Base-by-base conservation (phyloP, 1,284 basidiomycete species). In the Apiotrichum laibachii region DNA sequence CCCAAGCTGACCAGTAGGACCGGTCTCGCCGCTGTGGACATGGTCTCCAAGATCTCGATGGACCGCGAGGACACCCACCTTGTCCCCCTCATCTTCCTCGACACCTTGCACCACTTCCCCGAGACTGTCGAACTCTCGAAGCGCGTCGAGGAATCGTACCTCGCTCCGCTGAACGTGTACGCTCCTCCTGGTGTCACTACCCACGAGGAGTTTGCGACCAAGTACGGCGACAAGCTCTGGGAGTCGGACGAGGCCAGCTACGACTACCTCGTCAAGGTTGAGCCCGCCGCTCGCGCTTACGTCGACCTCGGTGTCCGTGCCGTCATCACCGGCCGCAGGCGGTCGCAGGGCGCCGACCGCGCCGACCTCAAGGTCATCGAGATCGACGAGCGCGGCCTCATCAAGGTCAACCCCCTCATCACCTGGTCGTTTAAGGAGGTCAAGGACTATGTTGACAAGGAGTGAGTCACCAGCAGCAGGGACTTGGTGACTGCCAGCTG, bases 321-420 rank as follows among this genome's bases (percentile, higher is more conserved):
- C 8, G 90, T 98, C 59, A 95, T 99, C 69, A 99, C 95, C 7
- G 95, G 95, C 33, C 85, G 96, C 37, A 85, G 95, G 26, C 86
- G 90, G 37, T 92, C 91, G 12, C 95, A 99, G 77, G 95, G 95
- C 12, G 90, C 84, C 9, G 90, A 92, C 70, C 86, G 95, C 13
- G 87, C 88, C 1, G 82, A 84, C 33, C 83, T 99, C 43, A 84
- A 87, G 65, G 92, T 92, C 0, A 82, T 99, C 55, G 95, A 98
- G 79, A 83, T 96, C 39, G 96, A 99, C 77, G 84, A 85, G 65
- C 93, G 91, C 0, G 95, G 95, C 5, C 80, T 99, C 49, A 79
- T 98, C 71, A 99, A 99, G 80, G 85, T 99, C 57, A 99, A 99
- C 76, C 94, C 96, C 0, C 82, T 99, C 34, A 93, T 89, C 71